Percentiles rank a stretch among this genome's conserved stretches.
phyloP scores from a whole-genome alignment of 371 early-diverging fungal species.

The Rhizopus arrhizus region DNA sequence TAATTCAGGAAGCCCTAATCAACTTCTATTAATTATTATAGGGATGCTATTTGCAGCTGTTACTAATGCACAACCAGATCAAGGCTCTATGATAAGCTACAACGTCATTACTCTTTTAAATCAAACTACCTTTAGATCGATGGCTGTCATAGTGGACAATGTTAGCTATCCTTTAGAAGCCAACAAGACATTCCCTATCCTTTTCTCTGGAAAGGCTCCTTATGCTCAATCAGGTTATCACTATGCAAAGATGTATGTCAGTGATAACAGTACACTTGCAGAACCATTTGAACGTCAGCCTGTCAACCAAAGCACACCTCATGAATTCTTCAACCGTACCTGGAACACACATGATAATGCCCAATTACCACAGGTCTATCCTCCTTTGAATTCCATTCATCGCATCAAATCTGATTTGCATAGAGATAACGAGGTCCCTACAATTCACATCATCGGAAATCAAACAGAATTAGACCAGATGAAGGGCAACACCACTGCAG shows the following conservation, averaged over 20 bases:
- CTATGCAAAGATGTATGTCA: constrained; percentile 13
- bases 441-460: constrained; percentile 23
- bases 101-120: constrained; percentile 22
- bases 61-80: neutral
- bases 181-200: constrained; percentile 1
- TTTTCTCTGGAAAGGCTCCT: constrained; percentile 23
- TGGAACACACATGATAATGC: constrained; percentile 15
- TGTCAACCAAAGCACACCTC: constrained; percentile 5
- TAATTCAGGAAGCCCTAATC: neutral
- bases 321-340: constrained; percentile 25
- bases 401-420: constrained; percentile 26
- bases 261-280: neutral
- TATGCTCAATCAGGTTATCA: constrained; percentile 17
- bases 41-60: neutral
- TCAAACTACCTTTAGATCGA: neutral
- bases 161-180: constrained; percentile 2
- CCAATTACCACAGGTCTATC: constrained; percentile 7
- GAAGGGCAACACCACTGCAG: constrained; percentile 2
- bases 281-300: constrained; percentile 19
- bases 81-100: constrained; percentile 7
- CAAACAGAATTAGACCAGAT: constrained; percentile 13
- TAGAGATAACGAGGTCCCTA: constrained; percentile 27
- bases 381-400: constrained; percentile 21
- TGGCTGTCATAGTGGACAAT: constrained; percentile 18
- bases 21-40: neutral